Percentiles rank a stretch among this genome's conserved stretches.
phyloP scores from a whole-genome alignment of 2,329 filamentous ascomycete species.

The Ceratocystis variospora region DNA sequence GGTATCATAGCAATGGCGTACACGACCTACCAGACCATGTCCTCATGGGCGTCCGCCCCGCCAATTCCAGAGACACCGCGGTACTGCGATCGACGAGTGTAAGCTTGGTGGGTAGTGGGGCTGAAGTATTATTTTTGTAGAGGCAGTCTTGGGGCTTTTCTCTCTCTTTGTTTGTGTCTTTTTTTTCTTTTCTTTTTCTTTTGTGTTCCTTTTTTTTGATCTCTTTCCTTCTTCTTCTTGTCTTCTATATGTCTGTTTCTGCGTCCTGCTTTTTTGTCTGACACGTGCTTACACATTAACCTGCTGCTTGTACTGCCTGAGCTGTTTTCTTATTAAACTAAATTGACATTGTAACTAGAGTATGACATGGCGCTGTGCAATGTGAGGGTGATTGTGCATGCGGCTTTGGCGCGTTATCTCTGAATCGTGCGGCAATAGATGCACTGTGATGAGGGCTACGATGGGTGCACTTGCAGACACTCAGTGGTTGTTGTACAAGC shows the following conservation, averaged over 20 bases:
- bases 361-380: neutral
- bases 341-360: neutral
- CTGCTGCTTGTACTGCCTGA: neutral
- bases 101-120: neutral
- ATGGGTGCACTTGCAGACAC: neutral
- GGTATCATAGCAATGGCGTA: conserved; percentile 82
- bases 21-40: conserved; percentile 72
- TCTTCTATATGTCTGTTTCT: neutral
- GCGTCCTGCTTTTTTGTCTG: neutral
- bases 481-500: neutral
- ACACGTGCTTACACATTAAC: neutral
- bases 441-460: too few species aligned
- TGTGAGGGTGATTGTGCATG: neutral
- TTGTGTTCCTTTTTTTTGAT: neutral
- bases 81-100: conserved; percentile 38
- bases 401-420: neutral
- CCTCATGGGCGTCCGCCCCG: conserved; percentile 62
- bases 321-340: neutral
- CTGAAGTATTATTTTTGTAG: neutral
- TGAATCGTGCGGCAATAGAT: too few species aligned
- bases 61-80: conserved; percentile 34
- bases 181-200: neutral
- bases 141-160: neutral
- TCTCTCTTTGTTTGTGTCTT: neutral
- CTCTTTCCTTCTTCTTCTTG: neutral